Conservation (phyloP, 73 alveolate species). For the Blepharisma japonicum region DNA sequence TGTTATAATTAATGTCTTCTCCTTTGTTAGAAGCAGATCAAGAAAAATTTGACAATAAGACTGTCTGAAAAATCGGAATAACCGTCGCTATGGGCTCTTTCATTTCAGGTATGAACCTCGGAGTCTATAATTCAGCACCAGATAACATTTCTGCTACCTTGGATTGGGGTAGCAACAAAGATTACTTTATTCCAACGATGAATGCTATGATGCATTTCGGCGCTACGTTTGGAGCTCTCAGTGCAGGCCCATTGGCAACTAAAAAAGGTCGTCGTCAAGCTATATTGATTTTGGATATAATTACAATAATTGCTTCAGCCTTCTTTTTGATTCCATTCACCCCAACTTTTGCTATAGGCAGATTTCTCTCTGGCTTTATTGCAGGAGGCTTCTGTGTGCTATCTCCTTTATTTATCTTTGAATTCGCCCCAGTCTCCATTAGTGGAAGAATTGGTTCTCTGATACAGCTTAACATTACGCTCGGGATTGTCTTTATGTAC, state of each 20-base stretch:
- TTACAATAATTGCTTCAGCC: slow-evolving; percentile 7
- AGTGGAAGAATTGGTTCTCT: slow-evolving; percentile 29
- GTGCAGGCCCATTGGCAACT: background rate
- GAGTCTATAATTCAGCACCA: slow-evolving; percentile 4
- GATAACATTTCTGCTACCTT: background rate
- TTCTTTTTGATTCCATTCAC: background rate
- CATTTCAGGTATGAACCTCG: background rate
- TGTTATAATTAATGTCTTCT: too few relatives aligned
- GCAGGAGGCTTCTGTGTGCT: slow-evolving; percentile 10
- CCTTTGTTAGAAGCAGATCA: too few relatives aligned
- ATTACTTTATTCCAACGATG: background rate
- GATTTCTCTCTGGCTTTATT: slow-evolving; percentile 20
- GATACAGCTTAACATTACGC: slow-evolving; percentile 19
- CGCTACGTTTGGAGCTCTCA: slow-evolving; percentile 22
- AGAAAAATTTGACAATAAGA: background rate
- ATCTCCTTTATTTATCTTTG: slow-evolving; percentile 23
- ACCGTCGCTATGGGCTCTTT: background rate
- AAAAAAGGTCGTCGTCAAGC: background rate
- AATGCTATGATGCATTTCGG: background rate
- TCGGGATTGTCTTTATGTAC: background rate
- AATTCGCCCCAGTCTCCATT: slow-evolving; percentile 15
- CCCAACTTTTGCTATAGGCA: slow-evolving; percentile 29
- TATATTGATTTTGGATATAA: background rate
- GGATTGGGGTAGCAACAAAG: slow-evolving; percentile 8
- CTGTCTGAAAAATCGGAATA: background rate